phyloP scores from a whole-genome alignment of 2,329 filamentous ascomycete genomes.

The Phaeosphaeria sp. region DNA sequence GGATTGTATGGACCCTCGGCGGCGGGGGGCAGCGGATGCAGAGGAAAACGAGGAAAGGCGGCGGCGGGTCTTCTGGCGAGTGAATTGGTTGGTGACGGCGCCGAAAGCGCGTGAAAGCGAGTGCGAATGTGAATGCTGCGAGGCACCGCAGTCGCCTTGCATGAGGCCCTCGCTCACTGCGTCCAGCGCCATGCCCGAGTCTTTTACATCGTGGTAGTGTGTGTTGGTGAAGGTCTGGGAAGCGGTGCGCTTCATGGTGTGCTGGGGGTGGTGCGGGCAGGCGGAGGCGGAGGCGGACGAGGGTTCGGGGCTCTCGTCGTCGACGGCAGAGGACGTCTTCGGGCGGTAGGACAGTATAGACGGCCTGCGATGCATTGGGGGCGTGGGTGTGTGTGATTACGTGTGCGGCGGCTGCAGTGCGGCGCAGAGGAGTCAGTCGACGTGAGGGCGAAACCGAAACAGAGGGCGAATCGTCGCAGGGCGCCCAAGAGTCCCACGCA shows the following conservation, averaged over 20 bases:
- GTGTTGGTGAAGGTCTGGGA: conserved; percentile 46
- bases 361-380: conserved; percentile 44
- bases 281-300: neutral
- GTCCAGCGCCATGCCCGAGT: conserved; percentile 32
- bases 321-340: conserved; percentile 53
- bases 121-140: conserved; percentile 29
- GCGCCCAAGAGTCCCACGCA: neutral
- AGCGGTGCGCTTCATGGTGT: conserved; percentile 46
- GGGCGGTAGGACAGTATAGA: conserved; percentile 47
- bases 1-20: conserved; percentile 38
- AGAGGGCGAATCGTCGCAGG: conserved; percentile 4
- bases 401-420: conserved; percentile 3
- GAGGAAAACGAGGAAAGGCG: conserved; percentile 42
- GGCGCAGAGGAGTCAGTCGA: conserved; percentile 8
- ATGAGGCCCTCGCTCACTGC: conserved; percentile 37
- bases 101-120: conserved; percentile 40
- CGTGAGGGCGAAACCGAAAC: conserved; percentile 11
- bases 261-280: neutral
- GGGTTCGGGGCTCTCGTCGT: conserved; percentile 40
- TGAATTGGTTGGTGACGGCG: conserved; percentile 36
- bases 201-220: conserved; percentile 29
- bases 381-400: conserved; percentile 15
- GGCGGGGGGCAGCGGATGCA: conserved; percentile 23
- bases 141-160: conserved; percentile 13
- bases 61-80: conserved; percentile 42